Percentiles rank a stretch among this genome's conserved stretches.
Conservation (phyloP, 345 rosid species). For the rapeseed (Brassica napus) region Da-Ae NC_063451.1:45385001-45385500, state of each 20-base stretch:
- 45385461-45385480: slow-evolving; percentile 38
- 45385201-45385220: slow-evolving; percentile 12
- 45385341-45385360: slow-evolving; percentile 32
- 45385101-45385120: slow-evolving; percentile 3
- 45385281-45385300: slow-evolving; percentile 27
- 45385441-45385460: slow-evolving; percentile 38
- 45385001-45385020: slow-evolving; percentile 47
- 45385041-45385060: slow-evolving; percentile 34
- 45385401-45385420: slow-evolving; percentile 28
- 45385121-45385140: background rate
- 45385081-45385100: slow-evolving; percentile 41
- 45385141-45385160: slow-evolving; percentile 4
- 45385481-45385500: slow-evolving; percentile 40
- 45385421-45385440: slow-evolving; percentile 22
- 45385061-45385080: slow-evolving; percentile 21
- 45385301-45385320: slow-evolving; percentile 19
- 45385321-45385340: slow-evolving; percentile 35
- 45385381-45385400: slow-evolving; percentile 38
- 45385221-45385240: slow-evolving; percentile 9
- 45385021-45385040: slow-evolving; percentile 42
- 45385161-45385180: slow-evolving; percentile 44
- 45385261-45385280: slow-evolving; percentile 32
- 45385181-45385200: slow-evolving; percentile 33
- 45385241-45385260: slow-evolving; percentile 17
- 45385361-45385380: slow-evolving; percentile 32